Evolutionary conservation across 805 yeast species (phyloP), one percentile per base, ranked within the genome.

Genomic region (Suhomyces sp.): DNA sequence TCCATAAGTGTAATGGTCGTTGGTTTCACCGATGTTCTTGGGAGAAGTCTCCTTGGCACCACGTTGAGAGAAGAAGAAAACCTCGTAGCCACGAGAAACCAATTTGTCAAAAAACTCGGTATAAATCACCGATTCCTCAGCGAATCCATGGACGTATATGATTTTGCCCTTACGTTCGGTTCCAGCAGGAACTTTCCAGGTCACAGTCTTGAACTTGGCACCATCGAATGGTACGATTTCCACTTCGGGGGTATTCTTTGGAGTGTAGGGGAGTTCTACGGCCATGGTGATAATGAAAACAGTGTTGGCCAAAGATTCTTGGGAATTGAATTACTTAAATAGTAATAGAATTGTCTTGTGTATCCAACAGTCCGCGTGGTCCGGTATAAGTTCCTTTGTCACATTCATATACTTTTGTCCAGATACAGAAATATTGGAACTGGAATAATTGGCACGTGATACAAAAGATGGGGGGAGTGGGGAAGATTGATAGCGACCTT

Each of bases 31-130:
- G 29, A 68, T 63, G 5, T 59, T 51, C 20, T 70, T 67, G 1
- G 74, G 70, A 1, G 79, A 70, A 0, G 90, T 82, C 34, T 63
- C 70, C 2, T 90, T 90, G 6, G 87, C 76, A 1, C 93, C 95
- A 51, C 90, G 66, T 56, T 83, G 91, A 54, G 80, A 88, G 55
- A 76, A 85, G 50, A 75, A 74, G 53, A 79, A 82, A 0, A 74
- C 65, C 47, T 83, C 88, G 52, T 72, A 81, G 0, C 91, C 90
- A 14, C 45, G 39, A 15, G 51, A 49, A 2, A 74, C 60, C 36
- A 83, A 53, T 4, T 64, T 60, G 47, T 84, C 88, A 51, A 75
- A 72, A 19, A 74, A 48, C 33, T 75, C 72, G 22, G 65, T 56
- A 49, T 79, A 81, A 1, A 76, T 35, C 13, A 54, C 49, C 8